A percentile compares a stretch with the other conserved stretches of the same genome.
Conservation (phyloP, 2,329 filamentous ascomycete genomes). For the Phialemonium atrogriseum region DNA sequence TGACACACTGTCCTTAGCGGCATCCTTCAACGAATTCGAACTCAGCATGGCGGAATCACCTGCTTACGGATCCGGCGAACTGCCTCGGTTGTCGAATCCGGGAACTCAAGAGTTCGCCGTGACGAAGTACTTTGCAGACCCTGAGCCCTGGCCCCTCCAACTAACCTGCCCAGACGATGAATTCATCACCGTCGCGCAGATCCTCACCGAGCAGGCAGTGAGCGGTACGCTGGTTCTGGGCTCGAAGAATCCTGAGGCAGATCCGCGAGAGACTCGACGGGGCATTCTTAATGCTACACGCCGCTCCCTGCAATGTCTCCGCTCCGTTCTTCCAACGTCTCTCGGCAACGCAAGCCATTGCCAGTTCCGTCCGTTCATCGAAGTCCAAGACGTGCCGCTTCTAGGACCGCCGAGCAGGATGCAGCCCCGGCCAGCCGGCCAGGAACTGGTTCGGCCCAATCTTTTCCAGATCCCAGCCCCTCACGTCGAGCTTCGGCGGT, state of each 20-base stretch:
- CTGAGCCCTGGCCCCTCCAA: slow-evolving; percentile 42
- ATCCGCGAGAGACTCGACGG: slow-evolving; percentile 25
- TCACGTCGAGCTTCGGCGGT: slow-evolving; percentile 63
- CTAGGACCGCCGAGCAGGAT: slow-evolving; percentile 43
- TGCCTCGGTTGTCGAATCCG: slow-evolving; percentile 38
- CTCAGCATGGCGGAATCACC: slow-evolving; percentile 36
- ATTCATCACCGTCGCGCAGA: slow-evolving; percentile 58
- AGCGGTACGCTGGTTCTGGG: slow-evolving; percentile 36
- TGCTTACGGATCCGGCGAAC: slow-evolving; percentile 37
- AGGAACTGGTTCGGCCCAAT: slow-evolving; percentile 40
- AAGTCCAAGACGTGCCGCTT: slow-evolving; percentile 49
- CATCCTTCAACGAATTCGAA: slow-evolving; percentile 42
- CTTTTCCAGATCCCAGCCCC: slow-evolving; percentile 59
- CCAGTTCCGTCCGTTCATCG: slow-evolving; percentile 41
- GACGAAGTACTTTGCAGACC: slow-evolving; percentile 48
- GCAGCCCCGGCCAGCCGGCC: slow-evolving; percentile 37
- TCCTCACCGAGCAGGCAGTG: slow-evolving; percentile 62
- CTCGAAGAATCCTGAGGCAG: slow-evolving; percentile 12
- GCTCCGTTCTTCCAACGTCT: slow-evolving; percentile 33
- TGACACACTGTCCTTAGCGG: slow-evolving; percentile 42
- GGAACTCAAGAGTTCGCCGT: slow-evolving; percentile 42
- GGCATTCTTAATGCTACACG: slow-evolving; percentile 34
- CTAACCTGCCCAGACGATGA: slow-evolving; percentile 46
- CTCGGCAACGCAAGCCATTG: slow-evolving; percentile 33
- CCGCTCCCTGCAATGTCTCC: slow-evolving; percentile 39